Evolutionary conservation across 169 alveolate genomes (phyloP), one percentile per base, ranked within the genome.

Genomic region (Plasmodium sp.): DNA sequence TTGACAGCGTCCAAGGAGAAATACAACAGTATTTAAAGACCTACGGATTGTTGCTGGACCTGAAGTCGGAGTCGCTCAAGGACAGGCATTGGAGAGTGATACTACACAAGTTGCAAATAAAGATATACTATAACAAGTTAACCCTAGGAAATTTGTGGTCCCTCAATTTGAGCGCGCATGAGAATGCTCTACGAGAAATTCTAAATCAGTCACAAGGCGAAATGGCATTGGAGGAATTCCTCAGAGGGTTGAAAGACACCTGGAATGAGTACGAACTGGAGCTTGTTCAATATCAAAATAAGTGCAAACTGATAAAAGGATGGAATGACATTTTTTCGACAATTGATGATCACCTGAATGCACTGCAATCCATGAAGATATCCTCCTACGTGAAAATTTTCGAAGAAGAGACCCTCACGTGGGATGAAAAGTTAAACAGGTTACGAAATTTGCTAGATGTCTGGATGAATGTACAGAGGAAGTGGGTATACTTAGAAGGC

Each of bases 401-500:
- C 88, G 99, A 98, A 94, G 99, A 98, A 62, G 99, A 98, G 94
- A 98, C 99, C 22, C 96, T 97, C 41, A 97, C 99, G 7, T 99
- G 99, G 99, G 99, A 99, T 86, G 99, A 99, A 72, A 99, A 98
- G 95, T 96, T 99, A 91, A 97, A 98, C 94, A 97, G 98, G 96
- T 96, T 98, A 45, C 97, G 99, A 83, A 96, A 97, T 12, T 96
- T 98, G 48, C 96, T 99, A 82, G 99, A 99, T 96, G 97, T 97
- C 56, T 99, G 99, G 99, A 98, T 98, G 96, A 99, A 99, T 84
- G 99, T 99, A 5, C 99, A 99, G 96, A 97, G 99, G 84, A 97
- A 98, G 92, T 99, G 99, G 99, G 99, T 99, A 36, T 99, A 99
- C 94, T 96, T 99, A 10, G 99, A 99, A 96, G 99, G 99, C 22